Evolutionary conservation across 352 stramenopile species (phyloP), one percentile per base, ranked within the genome.

Genomic region (Globisporangium nodosum): DNA sequence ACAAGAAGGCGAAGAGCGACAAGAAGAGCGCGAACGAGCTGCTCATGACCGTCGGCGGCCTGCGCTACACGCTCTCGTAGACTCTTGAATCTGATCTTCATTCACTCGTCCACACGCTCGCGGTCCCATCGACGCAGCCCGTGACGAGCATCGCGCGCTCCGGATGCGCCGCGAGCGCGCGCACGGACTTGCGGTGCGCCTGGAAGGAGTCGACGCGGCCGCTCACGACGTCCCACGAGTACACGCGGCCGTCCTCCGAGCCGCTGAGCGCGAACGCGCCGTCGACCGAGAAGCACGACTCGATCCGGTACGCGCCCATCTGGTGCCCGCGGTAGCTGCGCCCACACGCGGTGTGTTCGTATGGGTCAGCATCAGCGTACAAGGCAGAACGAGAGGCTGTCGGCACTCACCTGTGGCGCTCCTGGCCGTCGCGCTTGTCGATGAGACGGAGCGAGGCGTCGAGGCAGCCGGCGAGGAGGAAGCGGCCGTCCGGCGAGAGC

Each of bases 31-130:
- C 85, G 24, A 92, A 90, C 45, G 86, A 94, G 45, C 50, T 95
- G 45, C 78, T 95, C 56, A 95, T 95, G 86, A 88, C 86, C 6
- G 63, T 94, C 39, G 82, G 77, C 43, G 84, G 84, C 39, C 78
- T 94, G 78, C 76, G 86, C 24, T 94, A 94, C 57, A 94, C 80
- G 40, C 62, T 95, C 20, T 91, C 81, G 3, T 95, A 90, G 60
- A 18, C 13, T 24, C 50, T 53, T 39, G 31, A 42, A 20, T n/a
- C 46, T n/a, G 11, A 37, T 27, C 24, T 37, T 54, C 46, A 27
- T 2, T 64, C 33, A 16, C 59, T 63, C 33, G 60, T 61, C 83
- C 83, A 94, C 5, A 92, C 77, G 76, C 87, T 91, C 30, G 81
- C 85, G 0, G 72, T 82, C 24, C 81, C 79, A 43, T 88, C 83